Conservation (phyloP, 345 rosid species). For the Balakata baccata region DNA sequence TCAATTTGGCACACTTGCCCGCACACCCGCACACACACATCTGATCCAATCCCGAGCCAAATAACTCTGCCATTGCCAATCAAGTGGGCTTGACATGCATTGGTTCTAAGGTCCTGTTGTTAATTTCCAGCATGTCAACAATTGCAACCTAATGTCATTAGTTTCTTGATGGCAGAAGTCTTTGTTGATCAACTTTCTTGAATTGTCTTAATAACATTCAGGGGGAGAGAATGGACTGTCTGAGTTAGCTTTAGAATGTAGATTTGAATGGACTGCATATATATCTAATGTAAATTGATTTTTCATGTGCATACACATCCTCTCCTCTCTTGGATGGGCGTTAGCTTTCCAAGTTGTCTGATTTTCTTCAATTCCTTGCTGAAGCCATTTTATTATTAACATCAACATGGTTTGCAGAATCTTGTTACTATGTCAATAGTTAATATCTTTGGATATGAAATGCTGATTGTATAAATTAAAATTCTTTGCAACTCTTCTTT, state of each 20-base stretch:
- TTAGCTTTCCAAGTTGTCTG: background rate
- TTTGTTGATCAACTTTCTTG: background rate
- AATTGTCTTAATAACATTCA: background rate
- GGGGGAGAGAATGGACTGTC: background rate
- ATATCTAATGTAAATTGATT: background rate
- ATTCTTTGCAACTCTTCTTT: background rate
- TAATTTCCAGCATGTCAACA: background rate
- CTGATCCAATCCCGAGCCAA: too few species aligned
- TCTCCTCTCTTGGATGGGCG: background rate
- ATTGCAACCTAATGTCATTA: background rate
- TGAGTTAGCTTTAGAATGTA: too few species aligned
- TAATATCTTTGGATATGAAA: too few species aligned
- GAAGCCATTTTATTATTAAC: background rate
- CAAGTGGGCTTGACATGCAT: too few species aligned
- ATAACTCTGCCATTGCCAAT: too few species aligned
- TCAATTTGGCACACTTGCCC: too few species aligned
- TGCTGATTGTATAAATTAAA: too few species aligned
- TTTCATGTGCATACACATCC: background rate
- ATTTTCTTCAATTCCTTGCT: background rate
- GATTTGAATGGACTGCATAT: background rate
- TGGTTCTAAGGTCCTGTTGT: too few species aligned
- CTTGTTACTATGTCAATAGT: background rate
- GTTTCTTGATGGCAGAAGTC: background rate
- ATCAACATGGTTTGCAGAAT: background rate
- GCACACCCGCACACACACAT: too few species aligned